phyloP scores from a whole-genome alignment of 169 alveolate species.

The Eimeria praecox region DNA sequence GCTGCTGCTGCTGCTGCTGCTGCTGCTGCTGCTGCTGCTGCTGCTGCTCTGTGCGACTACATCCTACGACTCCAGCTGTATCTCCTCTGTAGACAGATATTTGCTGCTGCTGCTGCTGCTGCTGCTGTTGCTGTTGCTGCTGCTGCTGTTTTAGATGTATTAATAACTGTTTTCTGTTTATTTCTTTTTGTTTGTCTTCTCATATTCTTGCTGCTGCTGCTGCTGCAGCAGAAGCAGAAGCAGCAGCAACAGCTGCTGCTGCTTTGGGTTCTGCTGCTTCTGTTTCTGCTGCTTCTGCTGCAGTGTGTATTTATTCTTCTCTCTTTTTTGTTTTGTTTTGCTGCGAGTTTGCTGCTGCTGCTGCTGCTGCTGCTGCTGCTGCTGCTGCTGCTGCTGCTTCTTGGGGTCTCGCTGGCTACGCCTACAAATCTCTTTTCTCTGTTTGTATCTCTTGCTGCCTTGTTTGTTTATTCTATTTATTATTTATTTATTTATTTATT shows the following conservation, averaged over 20 bases:
- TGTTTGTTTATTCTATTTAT: too few species aligned
- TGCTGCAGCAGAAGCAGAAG: neutral
- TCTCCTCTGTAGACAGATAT: neutral
- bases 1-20: neutral
- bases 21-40: neutral
- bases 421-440: neutral
- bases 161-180: too few species aligned
- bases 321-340: too few species aligned
- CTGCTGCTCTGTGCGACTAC: too few species aligned
- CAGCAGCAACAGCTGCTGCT: slow-evolving; percentile 23
- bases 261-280: slow-evolving; percentile 39
- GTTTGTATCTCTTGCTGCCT: neutral
- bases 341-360: slow-evolving; percentile 15
- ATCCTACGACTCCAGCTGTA: too few species aligned
- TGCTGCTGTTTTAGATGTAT: too few species aligned
- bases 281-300: slow-evolving; percentile 33
- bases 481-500: too few species aligned
- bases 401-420: neutral
- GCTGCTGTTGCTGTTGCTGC: neutral
- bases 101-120: neutral
- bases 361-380: neutral
- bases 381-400: neutral
- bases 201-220: neutral
- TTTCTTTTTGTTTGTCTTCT: too few species aligned
- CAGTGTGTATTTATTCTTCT: neutral